A percentile compares a stretch with the other conserved stretches of the same genome.
Evolutionary conservation across 306 rosid genomes (phyloP).

Genomic region (Casuarina glauca): DNA sequence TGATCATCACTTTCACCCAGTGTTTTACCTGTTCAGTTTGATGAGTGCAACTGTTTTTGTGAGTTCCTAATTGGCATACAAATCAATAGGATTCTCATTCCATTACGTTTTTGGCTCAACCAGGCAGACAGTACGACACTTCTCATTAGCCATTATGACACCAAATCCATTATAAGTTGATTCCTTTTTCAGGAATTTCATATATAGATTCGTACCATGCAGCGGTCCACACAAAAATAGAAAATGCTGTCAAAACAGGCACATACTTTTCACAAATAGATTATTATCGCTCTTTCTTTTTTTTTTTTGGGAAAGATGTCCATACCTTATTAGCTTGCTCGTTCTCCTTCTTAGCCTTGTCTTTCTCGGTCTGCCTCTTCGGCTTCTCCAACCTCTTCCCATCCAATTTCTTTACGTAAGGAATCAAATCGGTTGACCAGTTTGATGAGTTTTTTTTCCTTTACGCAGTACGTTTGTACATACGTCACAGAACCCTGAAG

Average conservation of each 20-base stretch:
- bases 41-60: neutral
- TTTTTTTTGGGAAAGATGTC: neutral
- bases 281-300: too few species aligned
- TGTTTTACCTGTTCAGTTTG: neutral
- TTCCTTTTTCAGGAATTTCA: neutral
- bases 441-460: too few species aligned
- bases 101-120: neutral
- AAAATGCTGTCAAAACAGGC: too few species aligned
- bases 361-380: slow-evolving; percentile 58
- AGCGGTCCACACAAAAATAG: neutral
- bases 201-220: neutral
- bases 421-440: neutral
- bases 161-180: neutral
- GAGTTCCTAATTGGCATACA: neutral
- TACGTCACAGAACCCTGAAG: too few species aligned
- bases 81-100: neutral
- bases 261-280: too few species aligned
- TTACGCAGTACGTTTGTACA: too few species aligned
- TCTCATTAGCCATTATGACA: neutral
- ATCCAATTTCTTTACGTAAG: slow-evolving; percentile 69
- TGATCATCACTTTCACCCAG: neutral
- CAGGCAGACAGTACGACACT: neutral
- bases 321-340: slow-evolving; percentile 61
- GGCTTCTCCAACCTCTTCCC: slow-evolving; percentile 72
- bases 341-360: slow-evolving; percentile 51